phyloP scores from a whole-genome alignment of 176 grass and related monocot species.

The Eleusine coracana region DNA sequence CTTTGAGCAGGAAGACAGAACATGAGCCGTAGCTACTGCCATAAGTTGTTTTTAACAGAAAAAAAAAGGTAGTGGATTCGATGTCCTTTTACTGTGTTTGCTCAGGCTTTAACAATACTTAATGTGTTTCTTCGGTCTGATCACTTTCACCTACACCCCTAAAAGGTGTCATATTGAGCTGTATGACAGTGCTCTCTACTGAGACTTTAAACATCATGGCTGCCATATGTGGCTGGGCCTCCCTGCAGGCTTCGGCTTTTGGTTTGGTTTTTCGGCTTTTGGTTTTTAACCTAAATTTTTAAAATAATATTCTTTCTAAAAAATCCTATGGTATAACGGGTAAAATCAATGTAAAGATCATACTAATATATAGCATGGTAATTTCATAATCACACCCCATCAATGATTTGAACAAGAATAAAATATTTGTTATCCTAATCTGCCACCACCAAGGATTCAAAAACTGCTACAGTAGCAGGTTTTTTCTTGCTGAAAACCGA shows the following conservation, averaged over 20 bases:
- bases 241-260: conserved; percentile 1
- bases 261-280: too few species aligned
- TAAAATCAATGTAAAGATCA: too few species aligned
- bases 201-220: background rate
- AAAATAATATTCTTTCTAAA: too few species aligned
- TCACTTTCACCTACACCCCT: conserved; percentile 32
- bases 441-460: too few species aligned
- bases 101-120: conserved; percentile 44
- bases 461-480: too few species aligned
- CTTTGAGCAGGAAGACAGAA: background rate
- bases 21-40: background rate
- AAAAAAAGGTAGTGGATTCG: conserved; percentile 21
- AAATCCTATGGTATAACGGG: too few species aligned
- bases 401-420: too few species aligned
- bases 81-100: conserved; percentile 23
- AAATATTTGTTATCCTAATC: too few species aligned
- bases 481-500: too few species aligned
- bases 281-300: too few species aligned
- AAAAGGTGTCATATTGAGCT: conserved; percentile 24
- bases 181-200: background rate
- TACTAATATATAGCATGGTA: too few species aligned
- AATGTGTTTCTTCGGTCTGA: conserved; percentile 38
- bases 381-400: too few species aligned
- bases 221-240: background rate
- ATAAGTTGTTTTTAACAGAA: background rate